Evolutionary conservation across 306 rosid genomes (phyloP).

Genomic region (Prinsepia uniflora): DNA sequence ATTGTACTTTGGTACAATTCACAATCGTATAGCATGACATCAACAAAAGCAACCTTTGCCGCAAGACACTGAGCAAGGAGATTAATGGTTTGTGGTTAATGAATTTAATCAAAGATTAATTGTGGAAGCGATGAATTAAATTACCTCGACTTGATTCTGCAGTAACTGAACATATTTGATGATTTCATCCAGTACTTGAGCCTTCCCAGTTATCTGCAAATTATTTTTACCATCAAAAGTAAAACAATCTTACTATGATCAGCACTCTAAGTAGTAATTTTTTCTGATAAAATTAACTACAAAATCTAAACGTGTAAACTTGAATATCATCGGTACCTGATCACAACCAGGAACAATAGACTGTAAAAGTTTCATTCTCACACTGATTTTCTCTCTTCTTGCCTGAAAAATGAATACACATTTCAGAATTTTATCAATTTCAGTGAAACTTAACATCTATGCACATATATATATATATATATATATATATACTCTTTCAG

Average conservation of each 20-base stretch:
- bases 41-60: slow-evolving; percentile 10
- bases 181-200: slow-evolving; percentile 19
- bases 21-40: slow-evolving; percentile 1
- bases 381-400: slow-evolving; percentile 21
- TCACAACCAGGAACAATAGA: slow-evolving; percentile 28
- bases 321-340: slow-evolving; percentile 6
- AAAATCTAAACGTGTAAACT: no score
- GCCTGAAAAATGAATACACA: background rate
- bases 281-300: background rate
- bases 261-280: background rate
- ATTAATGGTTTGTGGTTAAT: background rate
- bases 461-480: no score
- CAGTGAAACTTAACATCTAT: no score
- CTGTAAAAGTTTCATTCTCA: slow-evolving; percentile 19
- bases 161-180: slow-evolving; percentile 20
- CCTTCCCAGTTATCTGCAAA: slow-evolving; percentile 18
- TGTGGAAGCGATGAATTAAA: background rate
- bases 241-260: background rate
- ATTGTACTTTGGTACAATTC: background rate
- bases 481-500: slow-evolving; percentile 17
- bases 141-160: slow-evolving; percentile 27
- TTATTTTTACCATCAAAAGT: background rate
- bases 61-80: slow-evolving; percentile 15
- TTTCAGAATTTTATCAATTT: background rate
- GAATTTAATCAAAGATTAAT: background rate